These are phyloP conservation scores for Stachybotrys chlorohalonatus DNA, from an alignment of 2,329 filamentous ascomycete genomes.

Conservation along the genomic window DNA sequence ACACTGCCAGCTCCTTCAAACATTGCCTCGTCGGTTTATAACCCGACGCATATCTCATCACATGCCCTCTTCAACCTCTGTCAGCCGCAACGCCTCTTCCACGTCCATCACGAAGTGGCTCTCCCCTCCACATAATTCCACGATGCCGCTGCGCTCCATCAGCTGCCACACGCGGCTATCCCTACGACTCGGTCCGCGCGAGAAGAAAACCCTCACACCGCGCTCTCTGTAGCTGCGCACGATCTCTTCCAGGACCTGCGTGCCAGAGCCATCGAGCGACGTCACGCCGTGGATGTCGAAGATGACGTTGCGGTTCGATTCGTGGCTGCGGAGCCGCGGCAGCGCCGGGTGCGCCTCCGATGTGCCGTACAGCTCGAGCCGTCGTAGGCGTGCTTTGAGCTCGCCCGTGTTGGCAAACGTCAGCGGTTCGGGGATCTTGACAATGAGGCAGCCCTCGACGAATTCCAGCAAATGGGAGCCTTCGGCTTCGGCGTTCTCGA, in stretches of 20 bases:
- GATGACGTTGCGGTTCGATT: conserved; percentile 84
- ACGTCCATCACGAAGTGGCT: conserved; percentile 75
- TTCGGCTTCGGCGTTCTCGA: conserved; percentile 74
- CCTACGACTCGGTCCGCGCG: conserved; percentile 38
- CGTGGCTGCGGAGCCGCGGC: conserved; percentile 65
- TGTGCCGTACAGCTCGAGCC: conserved; percentile 88
- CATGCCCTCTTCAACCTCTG: conserved; percentile 38
- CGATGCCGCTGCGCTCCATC: conserved; percentile 73
- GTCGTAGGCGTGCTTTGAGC: conserved; percentile 70
- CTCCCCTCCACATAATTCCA: conserved; percentile 71
- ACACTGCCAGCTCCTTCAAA: not conserved
- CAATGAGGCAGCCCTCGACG: conserved; percentile 84
- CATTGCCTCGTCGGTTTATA: not conserved
- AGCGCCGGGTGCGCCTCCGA: conserved; percentile 76
- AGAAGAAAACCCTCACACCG: conserved; percentile 71
- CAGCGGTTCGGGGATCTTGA: conserved; percentile 94
- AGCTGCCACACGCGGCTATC: conserved; percentile 56
- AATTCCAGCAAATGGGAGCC: conserved; percentile 68
- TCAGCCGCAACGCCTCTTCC: conserved; percentile 72
- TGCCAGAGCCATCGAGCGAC: conserved; percentile 83
- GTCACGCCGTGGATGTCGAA: conserved; percentile 99
- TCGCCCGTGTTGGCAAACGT: conserved; percentile 97
- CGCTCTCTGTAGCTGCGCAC: conserved; percentile 69
- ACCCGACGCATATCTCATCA: not conserved
- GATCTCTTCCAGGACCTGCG: conserved; percentile 86